Conservation (phyloP, 2,329 filamentous ascomycete species). For the Arthroderma uncinatum region DNA sequence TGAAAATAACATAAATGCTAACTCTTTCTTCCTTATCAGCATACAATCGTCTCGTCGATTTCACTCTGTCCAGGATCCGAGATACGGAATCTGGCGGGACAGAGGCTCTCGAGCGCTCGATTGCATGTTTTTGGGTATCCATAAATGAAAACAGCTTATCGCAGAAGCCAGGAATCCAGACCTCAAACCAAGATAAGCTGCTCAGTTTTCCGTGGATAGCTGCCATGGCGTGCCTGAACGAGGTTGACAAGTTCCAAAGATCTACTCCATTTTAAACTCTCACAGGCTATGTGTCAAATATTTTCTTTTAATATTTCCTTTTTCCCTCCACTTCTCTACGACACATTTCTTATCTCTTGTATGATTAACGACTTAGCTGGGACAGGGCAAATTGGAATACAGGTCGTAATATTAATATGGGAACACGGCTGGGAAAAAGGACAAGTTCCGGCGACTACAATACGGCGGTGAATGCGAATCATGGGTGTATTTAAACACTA, state of each 20-base stretch:
- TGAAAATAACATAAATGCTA: background rate
- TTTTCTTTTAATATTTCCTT: background rate
- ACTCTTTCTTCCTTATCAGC: constrained; percentile 9
- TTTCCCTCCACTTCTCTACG: background rate
- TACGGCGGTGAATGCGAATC: too few species aligned
- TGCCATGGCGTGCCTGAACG: constrained; percentile 18
- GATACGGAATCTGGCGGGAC: constrained; percentile 15
- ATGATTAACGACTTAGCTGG: background rate
- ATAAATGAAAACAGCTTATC: constrained; percentile 5
- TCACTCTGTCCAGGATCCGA: constrained; percentile 17
- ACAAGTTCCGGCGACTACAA: too few species aligned
- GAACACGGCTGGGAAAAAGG: too few species aligned
- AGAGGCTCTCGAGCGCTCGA: constrained; percentile 20
- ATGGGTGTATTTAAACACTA: too few species aligned
- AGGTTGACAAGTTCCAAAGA: constrained; percentile 19
- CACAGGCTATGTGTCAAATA: background rate
- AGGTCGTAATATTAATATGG: too few species aligned
- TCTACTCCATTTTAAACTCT: constrained; percentile 4
- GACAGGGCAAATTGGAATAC: background rate
- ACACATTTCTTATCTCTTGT: background rate
- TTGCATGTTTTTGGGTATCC: constrained; percentile 20
- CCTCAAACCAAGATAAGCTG: constrained; percentile 12
- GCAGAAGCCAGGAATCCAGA: background rate
- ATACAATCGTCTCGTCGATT: constrained; percentile 19
- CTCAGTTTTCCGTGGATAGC: constrained; percentile 21